Conservation (phyloP, 2,329 filamentous ascomycete species). For the Aspergillus sp. region DNA sequence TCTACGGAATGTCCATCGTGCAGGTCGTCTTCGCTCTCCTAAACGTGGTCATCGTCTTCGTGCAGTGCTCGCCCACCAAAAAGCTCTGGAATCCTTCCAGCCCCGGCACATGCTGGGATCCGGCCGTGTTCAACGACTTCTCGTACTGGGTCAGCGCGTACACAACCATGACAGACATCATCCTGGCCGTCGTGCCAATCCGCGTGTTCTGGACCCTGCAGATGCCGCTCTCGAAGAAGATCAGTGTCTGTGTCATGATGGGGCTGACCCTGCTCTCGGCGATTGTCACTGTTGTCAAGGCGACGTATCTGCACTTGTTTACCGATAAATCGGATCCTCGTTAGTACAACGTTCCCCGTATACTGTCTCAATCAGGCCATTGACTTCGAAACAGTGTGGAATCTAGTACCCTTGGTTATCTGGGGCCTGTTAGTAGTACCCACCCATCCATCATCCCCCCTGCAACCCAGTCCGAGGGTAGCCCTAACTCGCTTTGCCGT, state of each 20-base stretch:
- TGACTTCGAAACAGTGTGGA: constrained; percentile 4
- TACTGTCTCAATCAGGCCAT: not conserved
- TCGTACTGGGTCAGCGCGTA: constrained; percentile 18
- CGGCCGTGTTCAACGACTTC: constrained; percentile 14
- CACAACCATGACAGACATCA: constrained; percentile 18
- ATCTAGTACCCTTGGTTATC: constrained; percentile 11
- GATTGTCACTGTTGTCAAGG: constrained; percentile 18
- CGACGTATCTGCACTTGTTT: constrained; percentile 17
- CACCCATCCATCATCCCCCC: not conserved
- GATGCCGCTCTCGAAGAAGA: constrained; percentile 15
- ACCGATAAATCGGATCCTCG: constrained; percentile 14
- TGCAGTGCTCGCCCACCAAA: constrained; percentile 14
- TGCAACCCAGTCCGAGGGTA: not conserved
- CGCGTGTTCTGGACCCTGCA: constrained; percentile 18
- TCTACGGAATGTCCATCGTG: constrained; percentile 14
- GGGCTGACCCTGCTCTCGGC: constrained; percentile 18
- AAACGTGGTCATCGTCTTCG: constrained; percentile 16
- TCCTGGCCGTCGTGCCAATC: constrained; percentile 17
- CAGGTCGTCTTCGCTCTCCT: constrained; percentile 17
- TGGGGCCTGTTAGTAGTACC: constrained; percentile 11
- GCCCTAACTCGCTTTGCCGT: not conserved
- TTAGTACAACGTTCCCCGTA: constrained; percentile 6
- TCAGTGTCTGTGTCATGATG: constrained; percentile 19
- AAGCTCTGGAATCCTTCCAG: constrained; percentile 14
- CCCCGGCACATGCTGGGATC: constrained; percentile 13